Base-by-base conservation (phyloP, 768 basidiomycete species). In the Erythrobasidium yunnanense region DNA sequence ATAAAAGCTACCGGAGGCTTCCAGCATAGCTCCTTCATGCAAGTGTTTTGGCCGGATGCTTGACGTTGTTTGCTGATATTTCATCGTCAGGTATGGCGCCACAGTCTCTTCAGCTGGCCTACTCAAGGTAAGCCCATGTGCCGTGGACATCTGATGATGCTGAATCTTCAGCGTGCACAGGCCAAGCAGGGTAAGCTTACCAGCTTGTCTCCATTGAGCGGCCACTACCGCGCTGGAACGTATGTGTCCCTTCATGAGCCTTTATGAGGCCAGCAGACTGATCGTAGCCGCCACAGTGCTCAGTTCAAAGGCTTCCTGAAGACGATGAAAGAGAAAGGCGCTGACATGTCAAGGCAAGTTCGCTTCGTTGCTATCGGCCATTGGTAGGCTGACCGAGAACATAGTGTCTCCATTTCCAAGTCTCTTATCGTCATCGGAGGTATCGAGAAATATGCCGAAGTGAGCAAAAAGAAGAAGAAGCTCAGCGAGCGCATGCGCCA, bases 11-110 rank as follows among this genome's bases (percentile, higher is more conserved):
- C 71, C 23, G 77, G 77, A 6, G 66, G 60, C 1, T 78, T 78
- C 66, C 77, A 78, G 65, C 77, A 78, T 65, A 74, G 73, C 0
- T 76, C 75, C 1, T 78, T 72, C 66, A n/a, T n/a, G n/a, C n/a
- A n/a, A n/a, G n/a, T n/a, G n/a, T n/a, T n/a, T n/a, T n/a, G n/a
- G n/a, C n/a, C n/a, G n/a, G n/a, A n/a, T n/a, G n/a, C n/a, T n/a
- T n/a, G n/a, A n/a, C n/a, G n/a, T n/a, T n/a, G n/a, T n/a, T n/a
- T n/a, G n/a, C n/a, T n/a, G n/a, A n/a, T n/a, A n/a, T n/a, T n/a
- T n/a, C n/a, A n/a, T n/a, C n/a, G 57, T 72, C 38, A 42, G 38
- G 17, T 72, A 65, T 47, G 71, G 71, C 13, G 68, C 70, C 0
- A 67, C 70, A 1, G 70, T 72, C 11, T 66, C 67, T 0, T 51